Conservation (phyloP, 2,329 filamentous ascomycete genomes). For the Fusarium compactum region DNA sequence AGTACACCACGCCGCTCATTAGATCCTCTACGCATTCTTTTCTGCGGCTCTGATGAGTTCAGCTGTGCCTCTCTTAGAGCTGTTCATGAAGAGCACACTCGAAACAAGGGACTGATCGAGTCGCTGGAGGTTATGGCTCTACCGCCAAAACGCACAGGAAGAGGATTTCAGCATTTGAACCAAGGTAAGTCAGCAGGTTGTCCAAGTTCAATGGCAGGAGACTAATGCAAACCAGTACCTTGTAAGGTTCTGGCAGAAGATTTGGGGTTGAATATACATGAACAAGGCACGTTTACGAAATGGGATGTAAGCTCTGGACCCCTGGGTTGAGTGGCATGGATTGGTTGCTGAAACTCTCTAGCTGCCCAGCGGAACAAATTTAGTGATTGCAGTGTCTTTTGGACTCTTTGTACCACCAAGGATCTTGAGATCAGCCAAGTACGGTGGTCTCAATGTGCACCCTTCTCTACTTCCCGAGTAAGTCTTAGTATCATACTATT, state of each 20-base stretch:
- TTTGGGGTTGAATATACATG: constrained; percentile 76
- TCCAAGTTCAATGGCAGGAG: neutral
- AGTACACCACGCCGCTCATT: constrained; percentile 44
- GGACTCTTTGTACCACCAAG: constrained; percentile 87
- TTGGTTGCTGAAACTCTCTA: constrained; percentile 47
- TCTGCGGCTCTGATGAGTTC: constrained; percentile 94
- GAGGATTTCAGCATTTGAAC: constrained; percentile 75
- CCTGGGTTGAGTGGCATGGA: neutral
- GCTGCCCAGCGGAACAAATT: constrained; percentile 73
- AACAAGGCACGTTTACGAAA: constrained; percentile 82
- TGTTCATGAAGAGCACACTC: constrained; percentile 70
- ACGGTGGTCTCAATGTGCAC: constrained; percentile 93
- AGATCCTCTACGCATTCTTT: constrained; percentile 83
- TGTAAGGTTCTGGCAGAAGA: constrained; percentile 74
- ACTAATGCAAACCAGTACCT: constrained; percentile 68
- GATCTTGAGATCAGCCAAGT: constrained; percentile 76
- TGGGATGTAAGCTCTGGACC: constrained; percentile 74
- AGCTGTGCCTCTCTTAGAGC: constrained; percentile 82
- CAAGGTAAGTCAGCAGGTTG: constrained; percentile 64
- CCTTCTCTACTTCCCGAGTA: constrained; percentile 90
- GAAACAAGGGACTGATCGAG: constrained; percentile 67
- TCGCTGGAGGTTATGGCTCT: constrained; percentile 89
- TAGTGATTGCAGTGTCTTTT: constrained; percentile 94
- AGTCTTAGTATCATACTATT: constrained; percentile 36
- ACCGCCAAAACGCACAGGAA: constrained; percentile 81